A percentile compares a stretch with the other conserved stretches of the same genome.
Conservation (phyloP, 805 yeast genomes). For the Kluyveromyces siamensis region DNA sequence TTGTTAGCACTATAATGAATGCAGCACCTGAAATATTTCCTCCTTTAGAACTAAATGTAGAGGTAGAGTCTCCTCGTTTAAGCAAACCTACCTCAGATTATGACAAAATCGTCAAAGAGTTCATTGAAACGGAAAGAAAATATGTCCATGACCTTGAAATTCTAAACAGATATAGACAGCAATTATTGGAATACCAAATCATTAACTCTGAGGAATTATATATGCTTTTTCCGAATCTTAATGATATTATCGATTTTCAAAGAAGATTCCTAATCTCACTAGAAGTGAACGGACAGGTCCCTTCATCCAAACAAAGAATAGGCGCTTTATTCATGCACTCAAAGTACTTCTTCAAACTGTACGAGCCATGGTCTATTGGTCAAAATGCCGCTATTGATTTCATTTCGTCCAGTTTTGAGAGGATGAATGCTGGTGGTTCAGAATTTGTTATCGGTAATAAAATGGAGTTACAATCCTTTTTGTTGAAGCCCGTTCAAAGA, state of each 20-base stretch:
- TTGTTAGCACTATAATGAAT: constrained; percentile 57
- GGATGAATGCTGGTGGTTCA: constrained; percentile 38
- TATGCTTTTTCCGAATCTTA: constrained; percentile 74
- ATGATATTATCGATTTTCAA: constrained; percentile 83
- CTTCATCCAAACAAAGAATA: constrained; percentile 67
- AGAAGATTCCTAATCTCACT: constrained; percentile 79
- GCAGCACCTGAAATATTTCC: constrained; percentile 38
- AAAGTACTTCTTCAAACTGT: constrained; percentile 74
- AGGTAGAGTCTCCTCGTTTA: constrained; percentile 11
- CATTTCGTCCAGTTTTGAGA: constrained; percentile 37
- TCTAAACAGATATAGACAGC: constrained; percentile 56
- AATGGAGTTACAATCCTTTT: constrained; percentile 79
- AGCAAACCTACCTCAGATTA: constrained; percentile 21
- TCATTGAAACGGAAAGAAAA: constrained; percentile 84
- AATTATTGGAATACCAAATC: constrained; percentile 53
- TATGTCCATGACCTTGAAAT: constrained; percentile 87
- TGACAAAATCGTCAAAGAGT: constrained; percentile 66
- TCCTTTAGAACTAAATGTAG: constrained; percentile 21
- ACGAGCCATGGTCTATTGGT: constrained; percentile 91
- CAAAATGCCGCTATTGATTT: constrained; percentile 82
- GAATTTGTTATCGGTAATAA: constrained; percentile 71
- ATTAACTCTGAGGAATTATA: constrained; percentile 75
- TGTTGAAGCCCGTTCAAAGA: constrained; percentile 92
- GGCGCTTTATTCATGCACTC: constrained; percentile 86
- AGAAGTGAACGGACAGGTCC: constrained; percentile 76